Evolutionary conservation across 306 rosid genomes (phyloP).

Genomic region (Vigna unguiculata): DNA sequence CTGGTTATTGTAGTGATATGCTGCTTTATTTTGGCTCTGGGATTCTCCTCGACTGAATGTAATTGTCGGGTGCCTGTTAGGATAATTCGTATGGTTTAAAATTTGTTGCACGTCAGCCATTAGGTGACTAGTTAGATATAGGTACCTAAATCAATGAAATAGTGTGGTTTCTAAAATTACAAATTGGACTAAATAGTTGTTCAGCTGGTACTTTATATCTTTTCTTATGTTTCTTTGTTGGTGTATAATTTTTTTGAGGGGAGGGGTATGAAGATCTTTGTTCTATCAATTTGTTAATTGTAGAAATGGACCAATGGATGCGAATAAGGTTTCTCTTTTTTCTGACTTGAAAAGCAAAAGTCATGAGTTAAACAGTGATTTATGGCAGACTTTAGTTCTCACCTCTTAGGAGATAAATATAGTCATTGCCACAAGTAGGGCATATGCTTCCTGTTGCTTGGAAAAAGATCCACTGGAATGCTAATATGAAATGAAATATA

Average conservation of each 20-base stretch:
- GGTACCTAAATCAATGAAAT: constrained; percentile 2
- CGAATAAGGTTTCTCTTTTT: constrained; percentile 29
- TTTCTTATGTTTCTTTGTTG: constrained; percentile 29
- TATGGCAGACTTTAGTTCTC: constrained; percentile 9
- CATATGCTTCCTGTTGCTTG: constrained; percentile 1
- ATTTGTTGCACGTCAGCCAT: constrained; percentile 23
- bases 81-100: constrained; percentile 3
- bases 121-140: constrained; percentile 5
- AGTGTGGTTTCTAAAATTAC: constrained; percentile 24
- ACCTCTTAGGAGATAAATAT: constrained; percentile 27
- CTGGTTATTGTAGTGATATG: neutral
- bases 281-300: neutral
- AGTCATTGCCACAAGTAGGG: constrained; percentile 21
- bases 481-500: constrained; percentile 33
- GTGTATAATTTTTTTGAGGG: constrained; percentile 8
- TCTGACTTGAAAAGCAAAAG: constrained; percentile 21
- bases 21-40: neutral
- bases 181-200: neutral
- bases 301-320: constrained; percentile 4
- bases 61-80: neutral
- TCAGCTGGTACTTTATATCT: constrained; percentile 16
- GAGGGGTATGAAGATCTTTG: neutral
- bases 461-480: constrained; percentile 20
- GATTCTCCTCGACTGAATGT: neutral
- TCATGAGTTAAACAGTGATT: neutral